A percentile compares a stretch with the other conserved stretches of the same genome.
These are phyloP conservation scores for Euphrasia arctica DNA, from an alignment of 305 asterid species.

Conservation along the genomic window DNA sequence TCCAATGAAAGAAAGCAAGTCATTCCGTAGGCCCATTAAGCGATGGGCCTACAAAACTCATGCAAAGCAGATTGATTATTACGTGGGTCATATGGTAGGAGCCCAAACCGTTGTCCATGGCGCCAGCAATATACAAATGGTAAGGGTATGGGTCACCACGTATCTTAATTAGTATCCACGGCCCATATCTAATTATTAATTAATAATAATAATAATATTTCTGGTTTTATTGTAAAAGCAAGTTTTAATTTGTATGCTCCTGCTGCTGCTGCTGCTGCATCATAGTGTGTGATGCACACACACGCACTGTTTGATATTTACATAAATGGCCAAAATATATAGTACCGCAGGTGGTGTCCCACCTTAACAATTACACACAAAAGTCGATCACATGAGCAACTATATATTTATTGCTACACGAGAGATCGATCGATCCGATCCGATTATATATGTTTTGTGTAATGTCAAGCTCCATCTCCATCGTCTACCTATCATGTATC, in stretches of 20 bases:
- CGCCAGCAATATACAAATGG: constrained; percentile 38
- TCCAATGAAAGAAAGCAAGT: constrained; percentile 23
- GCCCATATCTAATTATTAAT: too few species aligned
- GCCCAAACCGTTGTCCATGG: constrained; percentile 42
- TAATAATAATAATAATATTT: too few species aligned
- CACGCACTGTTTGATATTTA: constrained; percentile 3
- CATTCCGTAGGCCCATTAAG: constrained; percentile 50
- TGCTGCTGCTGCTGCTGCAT: too few species aligned
- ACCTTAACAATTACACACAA: constrained; percentile 2
- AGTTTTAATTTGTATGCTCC: too few species aligned
- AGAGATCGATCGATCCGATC: not conserved
- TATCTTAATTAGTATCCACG: too few species aligned
- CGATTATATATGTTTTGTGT: not conserved
- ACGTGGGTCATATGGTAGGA: constrained; percentile 38
- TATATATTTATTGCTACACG: not conserved
- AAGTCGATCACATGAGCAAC: not conserved
- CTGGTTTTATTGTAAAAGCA: too few species aligned
- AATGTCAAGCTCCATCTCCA: not conserved
- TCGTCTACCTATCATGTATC: not conserved
- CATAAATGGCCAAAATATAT: constrained; percentile 2
- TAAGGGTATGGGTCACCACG: too few species aligned
- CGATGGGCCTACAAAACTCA: constrained; percentile 31
- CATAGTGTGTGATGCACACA: not conserved
- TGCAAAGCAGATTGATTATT: constrained; percentile 21
- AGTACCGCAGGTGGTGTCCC: constrained; percentile 6